phyloP scores from a whole-genome alignment of 306 rosid species.

The Mimosa pudica region DNA sequence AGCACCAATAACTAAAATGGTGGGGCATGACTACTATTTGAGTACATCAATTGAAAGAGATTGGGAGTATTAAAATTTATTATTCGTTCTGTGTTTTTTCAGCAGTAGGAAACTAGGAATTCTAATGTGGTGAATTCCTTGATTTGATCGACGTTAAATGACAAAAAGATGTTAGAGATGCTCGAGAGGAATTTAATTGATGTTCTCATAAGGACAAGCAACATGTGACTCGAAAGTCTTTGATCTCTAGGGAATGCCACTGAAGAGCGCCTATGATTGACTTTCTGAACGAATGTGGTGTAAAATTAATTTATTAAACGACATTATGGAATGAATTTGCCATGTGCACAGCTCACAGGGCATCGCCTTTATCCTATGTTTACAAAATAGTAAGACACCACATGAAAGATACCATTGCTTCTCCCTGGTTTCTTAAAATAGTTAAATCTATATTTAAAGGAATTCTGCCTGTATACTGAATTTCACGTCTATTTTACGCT shows the following conservation, averaged over 20 bases:
- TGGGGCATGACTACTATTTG: neutral
- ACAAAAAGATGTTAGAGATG: neutral
- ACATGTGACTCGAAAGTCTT: neutral
- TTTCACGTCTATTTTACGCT: too few relatives aligned
- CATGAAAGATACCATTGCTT: too few relatives aligned
- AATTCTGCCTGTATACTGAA: too few relatives aligned
- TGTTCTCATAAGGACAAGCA: neutral
- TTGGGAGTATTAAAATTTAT: neutral
- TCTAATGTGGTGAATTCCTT: neutral
- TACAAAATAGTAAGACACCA: neutral
- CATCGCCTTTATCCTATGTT: neutral
- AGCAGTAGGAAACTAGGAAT: neutral
- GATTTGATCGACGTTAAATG: neutral
- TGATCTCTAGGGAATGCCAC: neutral
- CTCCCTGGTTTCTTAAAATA: too few relatives aligned
- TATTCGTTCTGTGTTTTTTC: neutral
- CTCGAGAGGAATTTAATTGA: neutral
- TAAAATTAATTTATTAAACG: too few relatives aligned
- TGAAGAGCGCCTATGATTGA: neutral
- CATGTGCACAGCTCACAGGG: constrained; percentile 1
- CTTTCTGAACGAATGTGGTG: neutral
- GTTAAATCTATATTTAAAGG: too few relatives aligned
- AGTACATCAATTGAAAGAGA: neutral
- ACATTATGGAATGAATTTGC: constrained; percentile 1
- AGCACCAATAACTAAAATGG: neutral